These are phyloP conservation scores for Coemansia sp. DNA, from an alignment of 192 early-diverging fungal species.

Conservation along the genomic window DNA sequence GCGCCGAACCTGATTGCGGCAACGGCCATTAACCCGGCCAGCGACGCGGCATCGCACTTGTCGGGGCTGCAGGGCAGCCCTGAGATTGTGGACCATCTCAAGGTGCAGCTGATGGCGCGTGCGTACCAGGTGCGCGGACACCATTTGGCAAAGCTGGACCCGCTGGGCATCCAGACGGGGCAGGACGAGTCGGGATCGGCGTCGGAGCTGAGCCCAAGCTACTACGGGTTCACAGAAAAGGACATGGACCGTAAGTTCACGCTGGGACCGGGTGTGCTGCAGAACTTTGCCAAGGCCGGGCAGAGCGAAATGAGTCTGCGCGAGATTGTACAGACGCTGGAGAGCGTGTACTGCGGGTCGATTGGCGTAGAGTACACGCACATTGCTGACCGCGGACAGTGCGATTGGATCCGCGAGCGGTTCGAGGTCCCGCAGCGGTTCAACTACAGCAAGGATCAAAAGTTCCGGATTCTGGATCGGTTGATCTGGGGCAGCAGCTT, in stretches of 20 bases:
- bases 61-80: constrained; percentile 58
- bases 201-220: constrained; percentile 78
- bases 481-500: constrained; percentile 97
- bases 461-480: constrained; percentile 90
- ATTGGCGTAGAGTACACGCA: constrained; percentile 98
- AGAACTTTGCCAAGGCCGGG: constrained; percentile 73
- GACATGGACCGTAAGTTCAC: constrained; percentile 92
- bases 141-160: constrained; percentile 93
- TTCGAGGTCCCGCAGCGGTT: constrained; percentile 91
- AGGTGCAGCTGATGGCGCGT: constrained; percentile 93
- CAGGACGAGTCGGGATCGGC: constrained; percentile 59
- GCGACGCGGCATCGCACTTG: constrained; percentile 53
- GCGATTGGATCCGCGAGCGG: constrained; percentile 94
- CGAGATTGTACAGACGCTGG: constrained; percentile 82
- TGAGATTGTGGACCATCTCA: constrained; percentile 95
- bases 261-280: constrained; percentile 93
- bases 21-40: constrained; percentile 61
- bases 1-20: constrained; percentile 78
- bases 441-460: constrained; percentile 86
- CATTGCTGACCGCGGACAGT: constrained; percentile 92
- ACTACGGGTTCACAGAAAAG: constrained; percentile 93
- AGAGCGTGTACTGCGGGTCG: constrained; percentile 88
- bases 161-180: constrained; percentile 77
- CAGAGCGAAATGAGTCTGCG: constrained; percentile 78
- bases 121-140: constrained; percentile 97